phyloP scores from a whole-genome alignment of 345 rosid genomes.

The Salix exigua region DNA sequence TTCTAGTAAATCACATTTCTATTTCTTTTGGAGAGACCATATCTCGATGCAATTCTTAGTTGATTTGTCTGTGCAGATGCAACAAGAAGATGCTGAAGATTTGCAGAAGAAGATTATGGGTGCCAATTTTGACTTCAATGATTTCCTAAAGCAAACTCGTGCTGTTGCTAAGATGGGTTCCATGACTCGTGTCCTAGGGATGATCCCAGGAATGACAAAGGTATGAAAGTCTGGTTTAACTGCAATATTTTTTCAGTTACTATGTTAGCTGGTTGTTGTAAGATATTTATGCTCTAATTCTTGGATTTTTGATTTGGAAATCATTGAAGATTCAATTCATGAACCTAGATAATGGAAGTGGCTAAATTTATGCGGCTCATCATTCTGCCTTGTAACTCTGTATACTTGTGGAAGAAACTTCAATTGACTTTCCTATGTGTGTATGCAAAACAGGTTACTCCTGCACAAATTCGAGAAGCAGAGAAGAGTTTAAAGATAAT shows the following conservation, averaged over 20 bases:
- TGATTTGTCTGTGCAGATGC: slow-evolving; percentile 53
- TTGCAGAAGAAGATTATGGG: slow-evolving; percentile 97
- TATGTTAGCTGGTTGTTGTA: not conserved
- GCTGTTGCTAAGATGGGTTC: slow-evolving; percentile 99
- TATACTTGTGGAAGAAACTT: not conserved
- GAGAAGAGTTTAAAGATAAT: slow-evolving; percentile 78
- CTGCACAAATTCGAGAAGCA: slow-evolving; percentile 89
- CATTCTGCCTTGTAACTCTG: not conserved
- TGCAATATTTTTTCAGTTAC: not conserved
- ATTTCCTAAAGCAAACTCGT: slow-evolving; percentile 90
- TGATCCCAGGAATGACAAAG: slow-evolving; percentile 99
- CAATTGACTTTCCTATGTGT: not conserved
- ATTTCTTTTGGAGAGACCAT: not conserved
- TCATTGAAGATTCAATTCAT: not conserved
- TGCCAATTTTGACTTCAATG: slow-evolving; percentile 94
- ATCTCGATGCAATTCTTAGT: slow-evolving; percentile 16
- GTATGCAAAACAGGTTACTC: slow-evolving; percentile 55
- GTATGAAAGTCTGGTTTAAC: slow-evolving; percentile 29
- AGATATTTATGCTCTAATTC: not conserved
- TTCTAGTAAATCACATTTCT: slow-evolving; percentile 12
- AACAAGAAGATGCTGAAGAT: slow-evolving; percentile 95
- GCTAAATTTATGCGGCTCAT: not conserved
- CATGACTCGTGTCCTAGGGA: slow-evolving; percentile 84
- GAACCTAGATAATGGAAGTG: not conserved
- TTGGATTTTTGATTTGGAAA: not conserved